Evolutionary conservation across 2,329 filamentous ascomycete species (phyloP).

Genomic region (Alternaria metachromatica): DNA sequence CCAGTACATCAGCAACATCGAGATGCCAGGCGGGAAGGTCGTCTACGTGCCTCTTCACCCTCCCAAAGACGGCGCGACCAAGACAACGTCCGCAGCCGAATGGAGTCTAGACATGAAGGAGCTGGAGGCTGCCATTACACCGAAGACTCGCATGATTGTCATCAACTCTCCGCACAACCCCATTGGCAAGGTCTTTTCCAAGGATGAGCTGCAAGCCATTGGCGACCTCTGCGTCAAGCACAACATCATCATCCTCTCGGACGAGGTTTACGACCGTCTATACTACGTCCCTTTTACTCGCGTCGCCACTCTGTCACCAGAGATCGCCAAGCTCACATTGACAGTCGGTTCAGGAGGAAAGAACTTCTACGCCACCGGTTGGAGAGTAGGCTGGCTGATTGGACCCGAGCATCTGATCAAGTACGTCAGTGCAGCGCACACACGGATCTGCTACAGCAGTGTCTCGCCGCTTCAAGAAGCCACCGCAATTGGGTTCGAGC

Average conservation of each 20-base stretch:
- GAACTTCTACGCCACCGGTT: slow-evolving; percentile 97
- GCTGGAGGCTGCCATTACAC: slow-evolving; percentile 80
- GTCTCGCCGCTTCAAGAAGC: slow-evolving; percentile 95
- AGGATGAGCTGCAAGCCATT: slow-evolving; percentile 81
- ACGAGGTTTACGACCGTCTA: slow-evolving; percentile 84
- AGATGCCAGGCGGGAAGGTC: slow-evolving; percentile 95
- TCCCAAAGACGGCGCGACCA: slow-evolving; percentile 76
- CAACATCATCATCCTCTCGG: slow-evolving; percentile 83
- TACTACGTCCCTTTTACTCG: slow-evolving; percentile 96
- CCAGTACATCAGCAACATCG: slow-evolving; percentile 98
- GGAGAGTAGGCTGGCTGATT: slow-evolving; percentile 95
- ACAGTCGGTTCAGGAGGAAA: slow-evolving; percentile 97
- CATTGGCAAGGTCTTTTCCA: slow-evolving; percentile 92
- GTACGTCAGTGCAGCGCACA: slow-evolving; percentile 91
- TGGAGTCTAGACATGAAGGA: slow-evolving; percentile 88
- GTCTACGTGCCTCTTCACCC: slow-evolving; percentile 96
- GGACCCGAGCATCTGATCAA: slow-evolving; percentile 88
- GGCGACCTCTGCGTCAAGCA: slow-evolving; percentile 90
- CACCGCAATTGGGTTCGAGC: slow-evolving; percentile 89
- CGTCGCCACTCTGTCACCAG: slow-evolving; percentile 87
- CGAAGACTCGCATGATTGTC: slow-evolving; percentile 95
- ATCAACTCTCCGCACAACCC: slow-evolving; percentile 91
- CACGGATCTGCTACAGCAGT: slow-evolving; percentile 92
- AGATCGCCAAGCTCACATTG: slow-evolving; percentile 84
- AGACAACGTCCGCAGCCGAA: slow-evolving; percentile 83